Base-by-base conservation (phyloP, 139 green algal species). In the Chara braunii region DNA sequence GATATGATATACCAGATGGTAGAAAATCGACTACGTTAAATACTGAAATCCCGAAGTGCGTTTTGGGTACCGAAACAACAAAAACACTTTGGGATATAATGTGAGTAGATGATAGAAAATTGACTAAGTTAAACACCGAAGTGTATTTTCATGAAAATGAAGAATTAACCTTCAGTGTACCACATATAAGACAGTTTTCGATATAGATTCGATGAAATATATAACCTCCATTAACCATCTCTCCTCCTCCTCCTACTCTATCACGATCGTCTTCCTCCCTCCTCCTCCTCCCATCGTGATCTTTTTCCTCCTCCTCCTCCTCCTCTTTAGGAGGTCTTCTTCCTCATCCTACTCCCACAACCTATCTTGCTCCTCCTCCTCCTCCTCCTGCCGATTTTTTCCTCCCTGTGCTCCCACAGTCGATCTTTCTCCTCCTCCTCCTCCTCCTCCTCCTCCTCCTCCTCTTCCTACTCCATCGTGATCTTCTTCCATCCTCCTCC, bases 281-380 rank as follows among this genome's bases (percentile, higher is more conserved):
- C 40, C 40, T 48, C 40, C 40, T 48, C 40, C 40, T 48, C 40
- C 40, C 40, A 18, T 48, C 40, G 18, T 48, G 18, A 18, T 48
- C 48, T 28, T 57, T 28, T 9, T 11, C 48, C 48, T 57, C 48
- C 9, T 11, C 48, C 48, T 57, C 48, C 9, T 11, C 48, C 48
- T 57, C 48, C 9, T 11, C 48, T 11, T 11, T 28, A 9, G 26
- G 26, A 11, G 11, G 26, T 57, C 48, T 28, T 57, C 48, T 11
- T 57, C 48, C 48, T 57, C 48, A 11, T 57, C 48, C 48, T 57
- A 24, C 11, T 57, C 48, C 48, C 34, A 24, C 11, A 43, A 24
- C 48, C 34, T 28, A 11, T 57, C 48, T 28, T 57, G 26, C 11
- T 57, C 48, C 48, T 57, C 48, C 11, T 57, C 48, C 11, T 11